Conservation (phyloP, 176 grass and related monocot species). For the Luzula sylvatica region DNA sequence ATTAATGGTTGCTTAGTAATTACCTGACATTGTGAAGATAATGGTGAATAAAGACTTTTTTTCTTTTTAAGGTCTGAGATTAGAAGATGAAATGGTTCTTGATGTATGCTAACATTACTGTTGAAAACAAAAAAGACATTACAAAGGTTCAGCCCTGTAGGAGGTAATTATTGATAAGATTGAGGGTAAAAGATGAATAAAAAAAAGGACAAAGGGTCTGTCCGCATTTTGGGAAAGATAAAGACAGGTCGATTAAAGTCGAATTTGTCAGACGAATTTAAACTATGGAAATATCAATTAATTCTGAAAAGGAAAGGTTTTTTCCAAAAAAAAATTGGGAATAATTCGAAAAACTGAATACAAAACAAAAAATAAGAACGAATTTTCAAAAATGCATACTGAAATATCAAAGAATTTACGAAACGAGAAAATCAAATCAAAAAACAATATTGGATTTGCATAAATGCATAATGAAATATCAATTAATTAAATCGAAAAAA, state of each 20-base stretch:
- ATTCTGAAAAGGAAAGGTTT: neutral
- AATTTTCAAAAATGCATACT: neutral
- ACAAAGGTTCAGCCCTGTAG: neutral
- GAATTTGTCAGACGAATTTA: constrained; percentile 12
- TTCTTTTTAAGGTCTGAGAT: neutral
- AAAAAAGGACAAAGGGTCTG: constrained; percentile 1
- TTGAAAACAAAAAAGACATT: neutral
- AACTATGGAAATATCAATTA: neutral
- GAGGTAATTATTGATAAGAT: neutral
- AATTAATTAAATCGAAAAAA: neutral
- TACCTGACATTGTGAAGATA: no score
- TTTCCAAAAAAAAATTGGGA: neutral
- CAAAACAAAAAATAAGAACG: neutral
- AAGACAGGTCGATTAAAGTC: constrained; percentile 17
- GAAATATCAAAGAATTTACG: neutral
- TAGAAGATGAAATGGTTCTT: neutral
- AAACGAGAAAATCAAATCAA: no score
- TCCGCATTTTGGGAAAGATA: constrained; percentile 7
- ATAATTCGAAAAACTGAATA: neutral
- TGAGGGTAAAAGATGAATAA: constrained; percentile 15
- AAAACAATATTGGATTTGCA: neutral
- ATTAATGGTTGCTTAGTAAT: no score
- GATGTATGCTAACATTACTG: neutral
- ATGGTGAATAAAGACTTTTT: neutral
- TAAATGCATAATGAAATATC: no score